Base-by-base conservation (phyloP, 345 rosid genomes). In the Adansonia digitata region DNA sequence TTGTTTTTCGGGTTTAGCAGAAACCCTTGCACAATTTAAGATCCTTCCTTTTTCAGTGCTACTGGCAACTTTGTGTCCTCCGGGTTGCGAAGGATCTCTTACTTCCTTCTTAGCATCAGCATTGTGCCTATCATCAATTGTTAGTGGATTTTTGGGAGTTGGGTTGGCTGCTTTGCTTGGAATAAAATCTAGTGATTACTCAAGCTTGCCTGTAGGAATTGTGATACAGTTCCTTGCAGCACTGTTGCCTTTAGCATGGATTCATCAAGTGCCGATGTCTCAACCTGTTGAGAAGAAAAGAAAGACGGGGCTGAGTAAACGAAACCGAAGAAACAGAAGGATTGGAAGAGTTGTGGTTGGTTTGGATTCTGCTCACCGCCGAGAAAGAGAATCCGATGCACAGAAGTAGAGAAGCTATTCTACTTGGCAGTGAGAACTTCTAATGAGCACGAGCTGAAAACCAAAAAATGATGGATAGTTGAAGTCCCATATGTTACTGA, bases 61-160 rank as follows among this genome's bases (percentile, higher is more conserved):
- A 40, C 75, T 92, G 59, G 97, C 85, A 1, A 89, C 81, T 76
- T 76, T 89, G 80, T 92, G 98, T 72, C 98, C 97, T 1, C 82
- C 63, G 73, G 97, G 98, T 1, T 94, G 90, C 69, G 97, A 90
- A 86, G 98, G 97, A 77, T 94, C 98, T 20, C 82, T 94, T n/a
- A 90, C 89, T 34, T 92, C 98, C 27, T 92, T 94, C 80, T 73
- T 91, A 51, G 96, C 97, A 48, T 90, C 98, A 5, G 51, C 85
- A 20, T 51, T 92, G 71, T 89, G 94, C 85, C 77, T 94, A 18
- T 92, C 98, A n/a, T 91, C 94, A 17, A 87, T 92, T 63, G 62
- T 88, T 11, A 77, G 96, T 29, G 98, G 94, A 3, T 84, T 92
- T 75, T 69, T 81, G 51, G 97, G 97, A 26, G 85, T 90, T 11